Evolutionary conservation across 441 rosid species (phyloP).

Genomic region (Croton setiger): DNA sequence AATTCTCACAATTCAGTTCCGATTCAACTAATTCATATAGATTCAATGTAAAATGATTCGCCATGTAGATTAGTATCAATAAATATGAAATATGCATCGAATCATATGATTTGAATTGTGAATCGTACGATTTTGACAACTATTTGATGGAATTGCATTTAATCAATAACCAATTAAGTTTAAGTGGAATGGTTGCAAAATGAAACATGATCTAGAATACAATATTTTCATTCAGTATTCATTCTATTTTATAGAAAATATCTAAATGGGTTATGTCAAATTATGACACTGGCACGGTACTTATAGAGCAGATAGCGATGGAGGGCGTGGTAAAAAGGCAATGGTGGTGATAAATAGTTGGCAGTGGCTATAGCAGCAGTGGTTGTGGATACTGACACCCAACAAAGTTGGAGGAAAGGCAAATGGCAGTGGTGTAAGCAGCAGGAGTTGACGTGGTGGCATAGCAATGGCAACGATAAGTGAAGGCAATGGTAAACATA

Average conservation of each 20-base stretch:
- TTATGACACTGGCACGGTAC: not conserved
- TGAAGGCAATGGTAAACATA: not conserved
- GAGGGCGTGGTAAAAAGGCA: not conserved
- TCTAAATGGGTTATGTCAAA: not conserved
- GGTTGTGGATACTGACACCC: not conserved
- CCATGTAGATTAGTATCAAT: too few relatives aligned
- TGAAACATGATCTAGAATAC: not conserved
- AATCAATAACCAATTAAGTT: not conserved
- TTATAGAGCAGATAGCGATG: not conserved
- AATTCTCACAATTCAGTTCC: too few relatives aligned
- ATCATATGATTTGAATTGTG: too few relatives aligned
- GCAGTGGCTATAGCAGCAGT: not conserved
- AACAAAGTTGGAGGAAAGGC: not conserved
- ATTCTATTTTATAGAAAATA: not conserved
- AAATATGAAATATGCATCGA: too few relatives aligned
- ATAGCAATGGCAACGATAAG: not conserved
- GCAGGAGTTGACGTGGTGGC: too few relatives aligned
- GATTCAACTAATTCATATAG: too few relatives aligned
- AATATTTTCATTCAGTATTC: not conserved
- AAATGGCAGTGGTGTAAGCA: not conserved
- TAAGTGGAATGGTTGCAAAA: not conserved
- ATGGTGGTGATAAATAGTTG: not conserved
- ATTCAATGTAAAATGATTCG: too few relatives aligned
- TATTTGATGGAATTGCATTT: not conserved
- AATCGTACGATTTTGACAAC: too few relatives aligned